phyloP scores from a whole-genome alignment of 2,329 filamentous ascomycete species.

The Colletotrichum lupini region DNA sequence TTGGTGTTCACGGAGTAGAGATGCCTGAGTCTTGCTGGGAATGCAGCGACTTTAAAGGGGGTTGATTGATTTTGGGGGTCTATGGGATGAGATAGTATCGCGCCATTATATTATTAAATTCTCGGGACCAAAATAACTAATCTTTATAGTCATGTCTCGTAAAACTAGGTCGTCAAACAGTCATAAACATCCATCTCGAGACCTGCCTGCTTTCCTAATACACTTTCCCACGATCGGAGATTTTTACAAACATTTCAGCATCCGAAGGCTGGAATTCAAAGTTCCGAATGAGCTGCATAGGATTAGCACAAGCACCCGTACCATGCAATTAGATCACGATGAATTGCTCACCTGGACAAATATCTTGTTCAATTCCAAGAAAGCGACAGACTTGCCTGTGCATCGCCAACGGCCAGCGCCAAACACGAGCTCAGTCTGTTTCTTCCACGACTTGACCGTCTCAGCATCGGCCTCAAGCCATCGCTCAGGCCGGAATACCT shows the following conservation, averaged over 20 bases:
- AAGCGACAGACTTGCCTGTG: slow-evolving; percentile 56
- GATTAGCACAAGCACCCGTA: slow-evolving; percentile 1
- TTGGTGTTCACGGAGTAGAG: neutral
- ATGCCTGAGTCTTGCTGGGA: neutral
- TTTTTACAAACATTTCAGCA: neutral
- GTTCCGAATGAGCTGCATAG: slow-evolving; percentile 28
- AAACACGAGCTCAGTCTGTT: slow-evolving; percentile 55
- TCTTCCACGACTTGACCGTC: slow-evolving; percentile 41
- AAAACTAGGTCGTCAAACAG: neutral
- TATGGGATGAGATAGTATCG: too few relatives aligned
- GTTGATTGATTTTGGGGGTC: too few relatives aligned
- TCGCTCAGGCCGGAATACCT: slow-evolving; percentile 58
- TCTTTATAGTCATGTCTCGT: too few relatives aligned
- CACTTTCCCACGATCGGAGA: neutral
- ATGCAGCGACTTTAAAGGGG: neutral
- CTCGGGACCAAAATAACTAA: accelerated
- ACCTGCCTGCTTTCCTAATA: neutral
- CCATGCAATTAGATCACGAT: neutral
- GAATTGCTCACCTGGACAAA: slow-evolving; percentile 50
- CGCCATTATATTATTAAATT: neutral
- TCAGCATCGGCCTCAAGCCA: slow-evolving; percentile 54
- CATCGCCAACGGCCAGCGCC: slow-evolving; percentile 54
- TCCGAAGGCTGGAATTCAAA: slow-evolving; percentile 27
- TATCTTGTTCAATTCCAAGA: slow-evolving; percentile 56
- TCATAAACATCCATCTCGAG: neutral